Evolutionary conservation across 352 stramenopile species (phyloP).

Genomic region (Phytophthora kernoviae): DNA sequence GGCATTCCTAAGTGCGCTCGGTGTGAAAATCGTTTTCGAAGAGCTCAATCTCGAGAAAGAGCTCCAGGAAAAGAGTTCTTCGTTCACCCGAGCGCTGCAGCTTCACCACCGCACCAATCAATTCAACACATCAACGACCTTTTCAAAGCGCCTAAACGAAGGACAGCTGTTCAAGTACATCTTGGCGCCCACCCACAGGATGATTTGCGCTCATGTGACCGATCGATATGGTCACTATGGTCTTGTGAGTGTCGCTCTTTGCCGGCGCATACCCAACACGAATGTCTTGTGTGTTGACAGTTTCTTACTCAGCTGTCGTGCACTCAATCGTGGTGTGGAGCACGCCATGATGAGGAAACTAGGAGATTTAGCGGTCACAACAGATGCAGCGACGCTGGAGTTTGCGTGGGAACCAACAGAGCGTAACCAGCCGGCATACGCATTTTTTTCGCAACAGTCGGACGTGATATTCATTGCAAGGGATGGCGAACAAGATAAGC

Average conservation of each 20-base stretch:
- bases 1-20: conserved; percentile 70
- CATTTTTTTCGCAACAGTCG: conserved; percentile 53
- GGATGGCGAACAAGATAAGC: neutral
- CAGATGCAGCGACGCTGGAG: conserved; percentile 20
- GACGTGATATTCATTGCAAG: conserved; percentile 19
- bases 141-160: conserved; percentile 46
- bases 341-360: conserved; percentile 67
- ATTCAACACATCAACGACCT: conserved; percentile 69
- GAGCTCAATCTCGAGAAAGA: conserved; percentile 32
- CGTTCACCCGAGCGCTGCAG: conserved; percentile 55
- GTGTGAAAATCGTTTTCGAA: conserved; percentile 73
- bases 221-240: conserved; percentile 82
- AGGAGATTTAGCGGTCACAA: conserved; percentile 32
- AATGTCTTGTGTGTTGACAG: conserved; percentile 47
- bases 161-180: conserved; percentile 37
- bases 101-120: conserved; percentile 78
- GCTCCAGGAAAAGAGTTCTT: conserved; percentile 16
- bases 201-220: conserved; percentile 63
- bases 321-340: conserved; percentile 72
- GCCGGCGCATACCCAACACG: conserved; percentile 13
- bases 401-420: conserved; percentile 69
- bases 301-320: conserved; percentile 75
- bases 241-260: conserved; percentile 57
- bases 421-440: conserved; percentile 59
- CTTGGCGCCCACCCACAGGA: conserved; percentile 14